These are phyloP conservation scores for Bodo saltans DNA, from an alignment of 78 protist species.

Conservation along the genomic window DNA sequence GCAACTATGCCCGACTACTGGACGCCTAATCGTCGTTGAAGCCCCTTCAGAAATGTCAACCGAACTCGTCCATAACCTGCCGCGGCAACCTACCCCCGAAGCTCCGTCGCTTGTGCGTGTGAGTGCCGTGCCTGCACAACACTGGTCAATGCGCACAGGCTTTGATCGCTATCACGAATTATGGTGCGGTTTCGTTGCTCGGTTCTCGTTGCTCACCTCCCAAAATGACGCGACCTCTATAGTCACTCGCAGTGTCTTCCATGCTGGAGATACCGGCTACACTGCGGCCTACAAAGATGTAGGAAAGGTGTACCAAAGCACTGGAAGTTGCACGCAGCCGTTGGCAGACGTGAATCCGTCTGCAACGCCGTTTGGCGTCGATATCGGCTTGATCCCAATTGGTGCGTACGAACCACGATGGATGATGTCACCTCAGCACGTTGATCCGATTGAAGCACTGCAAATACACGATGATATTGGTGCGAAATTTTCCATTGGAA, in stretches of 20 bases:
- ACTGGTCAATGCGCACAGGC: conserved; percentile 14
- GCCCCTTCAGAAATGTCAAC: too few species aligned
- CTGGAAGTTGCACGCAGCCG: too few species aligned
- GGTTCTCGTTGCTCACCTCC: too few species aligned
- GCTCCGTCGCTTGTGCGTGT: too few species aligned
- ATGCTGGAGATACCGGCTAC: conserved; percentile 44
- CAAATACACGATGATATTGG: neutral
- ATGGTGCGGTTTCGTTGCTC: conserved; percentile 22
- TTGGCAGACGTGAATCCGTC: too few species aligned
- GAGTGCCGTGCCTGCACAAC: conserved; percentile 25
- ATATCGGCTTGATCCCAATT: conserved; percentile 31
- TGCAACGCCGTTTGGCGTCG: too few species aligned
- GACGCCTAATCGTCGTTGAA: too few species aligned
- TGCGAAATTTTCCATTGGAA: conserved; percentile 2
- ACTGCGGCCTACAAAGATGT: neutral
- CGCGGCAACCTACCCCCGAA: too few species aligned
- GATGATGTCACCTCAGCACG: conserved; percentile 23
- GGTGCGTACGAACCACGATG: conserved; percentile 38
- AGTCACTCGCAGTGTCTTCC: too few species aligned
- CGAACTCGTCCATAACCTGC: too few species aligned
- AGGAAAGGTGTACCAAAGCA: conserved; percentile 1
- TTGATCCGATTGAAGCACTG: conserved; percentile 42
- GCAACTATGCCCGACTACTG: too few species aligned
- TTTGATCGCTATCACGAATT: conserved; percentile 6
- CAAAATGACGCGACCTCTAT: too few species aligned